Evolutionary conservation across 306 rosid genomes (phyloP).

Genomic region (Gleditsia sinensis): DNA sequence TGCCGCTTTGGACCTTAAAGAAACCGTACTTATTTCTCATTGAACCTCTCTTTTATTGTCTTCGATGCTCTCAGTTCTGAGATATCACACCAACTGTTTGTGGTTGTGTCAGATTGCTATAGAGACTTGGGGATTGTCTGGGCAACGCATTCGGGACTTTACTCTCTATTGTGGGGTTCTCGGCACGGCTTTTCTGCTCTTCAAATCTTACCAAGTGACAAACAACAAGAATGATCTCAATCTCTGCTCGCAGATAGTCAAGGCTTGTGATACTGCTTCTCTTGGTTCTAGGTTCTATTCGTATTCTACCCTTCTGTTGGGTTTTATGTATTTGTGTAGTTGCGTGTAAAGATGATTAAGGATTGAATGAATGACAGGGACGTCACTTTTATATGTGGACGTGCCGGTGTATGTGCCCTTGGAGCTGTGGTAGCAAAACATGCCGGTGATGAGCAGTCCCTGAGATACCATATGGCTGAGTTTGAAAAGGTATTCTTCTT

Average conservation of each 20-base stretch:
- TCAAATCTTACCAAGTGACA: constrained; percentile 56
- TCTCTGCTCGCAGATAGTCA: constrained; percentile 63
- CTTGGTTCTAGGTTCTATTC: constrained; percentile 46
- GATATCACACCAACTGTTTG: constrained; percentile 37
- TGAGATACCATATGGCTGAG: constrained; percentile 56
- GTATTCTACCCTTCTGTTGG: neutral
- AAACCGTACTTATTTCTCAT: constrained; percentile 50
- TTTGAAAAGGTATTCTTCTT: constrained; percentile 50
- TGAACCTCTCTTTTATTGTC: neutral
- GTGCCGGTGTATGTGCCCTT: constrained; percentile 75
- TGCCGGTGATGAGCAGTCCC: constrained; percentile 46
- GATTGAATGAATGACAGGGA: constrained; percentile 49
- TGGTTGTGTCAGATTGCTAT: constrained; percentile 55
- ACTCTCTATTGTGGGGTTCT: constrained; percentile 72
- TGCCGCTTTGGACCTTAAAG: constrained; percentile 77
- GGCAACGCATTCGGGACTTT: constrained; percentile 52
- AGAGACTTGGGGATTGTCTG: constrained; percentile 60
- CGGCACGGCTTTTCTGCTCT: constrained; percentile 72
- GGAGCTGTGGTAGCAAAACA: constrained; percentile 75
- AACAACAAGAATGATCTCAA: constrained; percentile 52
- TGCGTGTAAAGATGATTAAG: constrained; percentile 8
- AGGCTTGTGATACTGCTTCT: constrained; percentile 74
- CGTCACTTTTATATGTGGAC: constrained; percentile 72
- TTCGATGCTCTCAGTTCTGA: neutral
- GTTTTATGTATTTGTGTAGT: neutral